These are phyloP conservation scores for Trichothecium sympodiale DNA, from an alignment of 2,329 filamentous ascomycete genomes.

Conservation along the genomic window DNA sequence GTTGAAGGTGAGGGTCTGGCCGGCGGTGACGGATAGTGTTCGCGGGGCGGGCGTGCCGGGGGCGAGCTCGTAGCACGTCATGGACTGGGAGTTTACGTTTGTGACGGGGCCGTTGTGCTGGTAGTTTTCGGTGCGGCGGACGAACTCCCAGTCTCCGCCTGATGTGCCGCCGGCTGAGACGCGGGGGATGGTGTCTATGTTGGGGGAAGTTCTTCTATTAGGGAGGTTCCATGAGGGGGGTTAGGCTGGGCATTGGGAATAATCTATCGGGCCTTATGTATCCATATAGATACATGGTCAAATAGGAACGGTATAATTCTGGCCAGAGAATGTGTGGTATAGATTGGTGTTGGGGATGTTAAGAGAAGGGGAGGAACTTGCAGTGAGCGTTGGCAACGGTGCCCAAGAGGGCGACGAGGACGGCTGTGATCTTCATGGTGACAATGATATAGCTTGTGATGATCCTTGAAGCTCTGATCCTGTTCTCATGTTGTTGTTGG, in stretches of 20 bases:
- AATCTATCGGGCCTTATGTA: too few species aligned
- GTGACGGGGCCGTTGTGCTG: constrained; percentile 38
- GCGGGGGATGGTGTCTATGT: constrained; percentile 32
- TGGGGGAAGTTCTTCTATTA: too few species aligned
- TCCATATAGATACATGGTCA: too few species aligned
- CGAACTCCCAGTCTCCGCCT: constrained; percentile 30
- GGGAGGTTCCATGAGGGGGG: too few species aligned
- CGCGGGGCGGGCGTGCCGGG: constrained; percentile 30
- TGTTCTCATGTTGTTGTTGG: too few species aligned
- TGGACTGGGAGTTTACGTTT: constrained; percentile 31
- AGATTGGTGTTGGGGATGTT: background rate
- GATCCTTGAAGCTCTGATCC: too few species aligned
- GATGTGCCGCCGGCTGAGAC: constrained; percentile 18
- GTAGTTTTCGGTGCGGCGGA: constrained; percentile 37
- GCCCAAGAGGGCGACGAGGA: constrained; percentile 12
- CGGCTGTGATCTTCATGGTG: constrained; percentile 8
- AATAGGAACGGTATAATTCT: too few species aligned
- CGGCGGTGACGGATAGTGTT: constrained; percentile 19
- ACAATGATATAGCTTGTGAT: background rate
- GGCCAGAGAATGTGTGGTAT: background rate
- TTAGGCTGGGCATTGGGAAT: too few species aligned
- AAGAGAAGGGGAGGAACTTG: constrained; percentile 11
- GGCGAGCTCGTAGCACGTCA: constrained; percentile 38
- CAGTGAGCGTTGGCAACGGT: constrained; percentile 24
- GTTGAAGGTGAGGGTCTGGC: constrained; percentile 15